Conservation (phyloP, 1,284 basidiomycete genomes). For the Inonotus hispidus region DNA sequence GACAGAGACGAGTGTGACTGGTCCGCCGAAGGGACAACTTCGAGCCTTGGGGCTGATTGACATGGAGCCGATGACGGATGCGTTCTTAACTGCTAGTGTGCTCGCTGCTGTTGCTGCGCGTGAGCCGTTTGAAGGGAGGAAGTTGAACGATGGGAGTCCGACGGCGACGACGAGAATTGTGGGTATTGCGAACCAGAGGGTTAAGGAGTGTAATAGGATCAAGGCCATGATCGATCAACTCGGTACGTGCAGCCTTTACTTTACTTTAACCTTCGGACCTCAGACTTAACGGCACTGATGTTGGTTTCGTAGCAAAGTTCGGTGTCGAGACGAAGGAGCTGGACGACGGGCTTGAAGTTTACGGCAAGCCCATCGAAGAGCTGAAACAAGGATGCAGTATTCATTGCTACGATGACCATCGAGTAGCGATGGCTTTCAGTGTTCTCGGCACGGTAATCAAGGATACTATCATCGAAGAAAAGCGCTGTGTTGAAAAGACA, state of each 20-base stretch:
- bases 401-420: constrained; percentile 97
- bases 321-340: constrained; percentile 91
- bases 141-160: constrained; percentile 29
- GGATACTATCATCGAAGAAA: constrained; percentile 87
- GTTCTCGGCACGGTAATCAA: constrained; percentile 76
- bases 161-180: constrained; percentile 71
- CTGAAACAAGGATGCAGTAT: constrained; percentile 72
- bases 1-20: constrained; percentile 88
- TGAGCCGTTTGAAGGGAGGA: constrained; percentile 36
- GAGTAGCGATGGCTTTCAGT: constrained; percentile 98
- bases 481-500: constrained; percentile 98
- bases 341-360: constrained; percentile 89
- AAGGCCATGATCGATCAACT: constrained; percentile 95
- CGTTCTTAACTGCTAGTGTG: constrained; percentile 92
- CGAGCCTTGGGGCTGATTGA: constrained; percentile 85
- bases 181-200: constrained; percentile 97
- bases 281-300: constrained; percentile 10
- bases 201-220: constrained; percentile 98
- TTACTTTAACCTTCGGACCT: background rate
- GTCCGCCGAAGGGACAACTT: constrained; percentile 78
- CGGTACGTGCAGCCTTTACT: constrained; percentile 42
- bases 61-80: constrained; percentile 99
- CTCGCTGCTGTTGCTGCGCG: constrained; percentile 81
- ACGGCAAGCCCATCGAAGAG: constrained; percentile 63
- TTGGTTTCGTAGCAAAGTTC: constrained; percentile 70